Evolutionary conservation across 805 yeast genomes (phyloP), one percentile per base, ranked within the genome.

Genomic region (Wickerhamomyces bovis): DNA sequence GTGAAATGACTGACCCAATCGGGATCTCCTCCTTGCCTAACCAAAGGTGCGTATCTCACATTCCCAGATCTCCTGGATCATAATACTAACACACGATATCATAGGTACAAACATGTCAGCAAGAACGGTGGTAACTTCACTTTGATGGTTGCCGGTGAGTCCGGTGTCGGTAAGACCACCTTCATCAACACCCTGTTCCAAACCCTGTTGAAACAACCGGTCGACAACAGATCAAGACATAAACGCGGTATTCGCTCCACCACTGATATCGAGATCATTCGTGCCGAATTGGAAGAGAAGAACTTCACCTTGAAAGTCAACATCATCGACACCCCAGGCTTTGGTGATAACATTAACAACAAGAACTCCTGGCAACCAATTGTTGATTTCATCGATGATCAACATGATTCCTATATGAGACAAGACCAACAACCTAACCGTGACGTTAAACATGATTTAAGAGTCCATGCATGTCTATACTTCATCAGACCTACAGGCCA

Each of bases 401-500:
- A 89, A 70, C 94, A 88, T 61, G 89, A 84, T 60, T 76, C 85
- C 21, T 89, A 69, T 64, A 85, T 89, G 92, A 85, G 85, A 64
- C 96, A 87, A 65, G 97, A 89, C 63, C 94, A 89, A 62, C 98
- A 90, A 69, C 98, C 98, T 30, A 66, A 64, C 44, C 80, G 98
- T 66, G 49, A 45, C 2, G 68, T 68, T 38, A 78, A 75, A 61
- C 84, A 82, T 56, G 97, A 90, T 67, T 70, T 88, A 53, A 78
- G 97, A 59, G 96, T 90, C 31, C 96, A 90, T 61, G 95, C 89
- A 2, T 87, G 95, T 64, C 69, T 90, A 41, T 90, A 89, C 68
- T 89, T 90, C 63, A 84, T 90, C 53, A 81, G 92, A 62, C 97
- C 97, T 40, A 85, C 95, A 2, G 95, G 95, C 19, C 95, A 88